Evolutionary conservation across 257 asterid species (phyloP), one percentile per base, ranked within the genome.

Genomic region (Solanum arcanum): DNA sequence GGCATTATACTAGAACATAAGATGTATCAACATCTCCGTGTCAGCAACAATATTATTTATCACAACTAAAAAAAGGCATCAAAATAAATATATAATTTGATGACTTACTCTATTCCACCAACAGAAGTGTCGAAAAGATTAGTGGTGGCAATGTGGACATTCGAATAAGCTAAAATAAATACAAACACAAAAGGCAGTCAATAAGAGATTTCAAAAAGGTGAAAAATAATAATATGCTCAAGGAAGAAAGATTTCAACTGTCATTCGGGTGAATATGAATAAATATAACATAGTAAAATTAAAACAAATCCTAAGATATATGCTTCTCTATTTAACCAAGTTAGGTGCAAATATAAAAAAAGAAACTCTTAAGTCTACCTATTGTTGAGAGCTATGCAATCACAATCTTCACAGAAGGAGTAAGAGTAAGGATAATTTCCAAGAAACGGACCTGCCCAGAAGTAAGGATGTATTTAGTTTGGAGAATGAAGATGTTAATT

Each of bases 41-140:
- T 86, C n/a, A 46, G 84, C 77, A 84, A 87, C n/a, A 62, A 29
- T 62, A 41, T 82, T 29, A 72, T 66, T 47, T 5, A 47, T 47
- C 59, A 59, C 41, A 77, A 76, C 5, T 35, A 42, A 74, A 31
- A 46, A 42, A 33, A 37, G 12, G 13, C 3, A 68, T 46, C 35
- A 39, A 77, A n/a, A 25, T 85, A 23, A 86, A 25, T 33, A 49
- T 20, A 31, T 86, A 41, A 70, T 76, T 84, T 39, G 41, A 78
- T 86, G 83, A 90, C 98, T 92, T 87, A 93, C 99, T 92, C 86
- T 94, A 89, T 94, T 95, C 99, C 99, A 96, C 99, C 98, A 96
- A 91, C 98, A 96, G 86, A 96, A 96, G 89, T 96, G 98, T 14
- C 98, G 90, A 52, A 94, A 95, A 88, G 91, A 90, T 90, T 90